phyloP scores from a whole-genome alignment of 257 asterid genomes.

The Salvia hispanica region DNA sequence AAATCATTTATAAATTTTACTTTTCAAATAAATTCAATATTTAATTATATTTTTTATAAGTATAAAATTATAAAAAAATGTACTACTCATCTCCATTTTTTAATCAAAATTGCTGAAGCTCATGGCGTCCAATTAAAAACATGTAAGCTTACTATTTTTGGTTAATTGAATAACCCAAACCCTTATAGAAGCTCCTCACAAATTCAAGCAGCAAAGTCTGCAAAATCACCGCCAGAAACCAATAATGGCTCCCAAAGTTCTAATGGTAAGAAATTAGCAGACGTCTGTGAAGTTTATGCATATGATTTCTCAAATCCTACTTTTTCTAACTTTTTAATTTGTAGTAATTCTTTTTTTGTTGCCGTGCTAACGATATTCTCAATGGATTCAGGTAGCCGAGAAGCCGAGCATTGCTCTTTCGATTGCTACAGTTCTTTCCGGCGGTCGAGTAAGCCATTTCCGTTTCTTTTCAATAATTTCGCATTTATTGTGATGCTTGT shows the following conservation, averaged over 20 bases:
- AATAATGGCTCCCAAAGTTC: constrained; percentile 44
- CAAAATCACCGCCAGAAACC: constrained; percentile 15
- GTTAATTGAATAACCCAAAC: background rate
- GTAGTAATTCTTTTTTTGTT: background rate
- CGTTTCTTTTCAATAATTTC: background rate
- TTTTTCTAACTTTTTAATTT: background rate
- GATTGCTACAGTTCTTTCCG: constrained; percentile 75
- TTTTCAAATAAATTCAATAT: too few species aligned
- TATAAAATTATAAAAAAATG: too few species aligned
- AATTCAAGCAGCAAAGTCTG: constrained; percentile 12
- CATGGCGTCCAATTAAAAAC: too few species aligned
- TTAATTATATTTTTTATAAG: too few species aligned
- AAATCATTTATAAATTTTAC: too few species aligned
- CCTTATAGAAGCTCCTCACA: background rate
- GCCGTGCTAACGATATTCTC: background rate
- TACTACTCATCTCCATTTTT: too few species aligned
- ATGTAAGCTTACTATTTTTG: too few species aligned
- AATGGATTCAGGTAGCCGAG: constrained; percentile 72
- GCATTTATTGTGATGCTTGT: constrained; percentile 8
- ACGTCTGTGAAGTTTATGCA: background rate
- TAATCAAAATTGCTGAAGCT: too few species aligned
- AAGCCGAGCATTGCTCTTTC: constrained; percentile 93
- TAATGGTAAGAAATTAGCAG: constrained; percentile 29
- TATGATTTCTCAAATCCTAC: background rate
- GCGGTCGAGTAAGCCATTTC: constrained; percentile 60